These are phyloP conservation scores for Guillardia theta DNA, from an alignment of 78 protist species.

Conservation along the genomic window DNA sequence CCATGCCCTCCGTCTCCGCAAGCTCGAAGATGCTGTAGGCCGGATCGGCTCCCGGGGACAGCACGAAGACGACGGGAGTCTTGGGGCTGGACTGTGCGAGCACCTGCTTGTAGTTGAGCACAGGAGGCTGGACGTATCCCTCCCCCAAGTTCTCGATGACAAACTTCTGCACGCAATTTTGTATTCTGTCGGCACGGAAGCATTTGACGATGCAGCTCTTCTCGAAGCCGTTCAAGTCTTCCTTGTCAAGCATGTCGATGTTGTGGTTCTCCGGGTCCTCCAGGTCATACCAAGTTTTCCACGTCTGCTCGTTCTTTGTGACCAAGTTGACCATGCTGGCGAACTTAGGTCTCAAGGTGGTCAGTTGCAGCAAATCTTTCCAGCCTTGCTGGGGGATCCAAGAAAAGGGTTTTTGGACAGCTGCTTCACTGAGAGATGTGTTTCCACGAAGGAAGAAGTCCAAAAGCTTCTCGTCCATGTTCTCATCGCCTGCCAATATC, in stretches of 20 bases:
- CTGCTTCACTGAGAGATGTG: constrained; percentile 49
- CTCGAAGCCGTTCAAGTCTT: neutral
- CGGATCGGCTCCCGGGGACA: constrained; percentile 94
- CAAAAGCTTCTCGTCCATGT: constrained; percentile 25
- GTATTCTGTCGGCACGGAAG: neutral
- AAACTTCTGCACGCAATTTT: neutral
- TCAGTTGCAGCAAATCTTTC: constrained; percentile 63
- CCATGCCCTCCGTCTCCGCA: constrained; percentile 68
- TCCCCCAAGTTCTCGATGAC: constrained; percentile 8
- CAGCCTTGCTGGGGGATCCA: constrained; percentile 76
- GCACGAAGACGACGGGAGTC: constrained; percentile 82
- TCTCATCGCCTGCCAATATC: neutral
- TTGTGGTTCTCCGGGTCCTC: constrained; percentile 78
- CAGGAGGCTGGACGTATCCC: constrained; percentile 25
- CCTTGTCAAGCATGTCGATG: no score
- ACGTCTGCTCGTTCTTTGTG: constrained; percentile 27
- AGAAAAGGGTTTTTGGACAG: neutral
- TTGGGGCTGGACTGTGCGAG: neutral
- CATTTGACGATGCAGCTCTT: constrained; percentile 29
- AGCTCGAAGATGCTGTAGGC: constrained; percentile 82
- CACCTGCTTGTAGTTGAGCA: constrained; percentile 2
- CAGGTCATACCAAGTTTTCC: constrained; percentile 75
- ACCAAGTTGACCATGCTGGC: neutral
- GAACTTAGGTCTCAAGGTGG: neutral
- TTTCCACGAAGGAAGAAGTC: constrained; percentile 88